Conservation (phyloP, 208 protist species). For the Wallacemonas sp. region DNA sequence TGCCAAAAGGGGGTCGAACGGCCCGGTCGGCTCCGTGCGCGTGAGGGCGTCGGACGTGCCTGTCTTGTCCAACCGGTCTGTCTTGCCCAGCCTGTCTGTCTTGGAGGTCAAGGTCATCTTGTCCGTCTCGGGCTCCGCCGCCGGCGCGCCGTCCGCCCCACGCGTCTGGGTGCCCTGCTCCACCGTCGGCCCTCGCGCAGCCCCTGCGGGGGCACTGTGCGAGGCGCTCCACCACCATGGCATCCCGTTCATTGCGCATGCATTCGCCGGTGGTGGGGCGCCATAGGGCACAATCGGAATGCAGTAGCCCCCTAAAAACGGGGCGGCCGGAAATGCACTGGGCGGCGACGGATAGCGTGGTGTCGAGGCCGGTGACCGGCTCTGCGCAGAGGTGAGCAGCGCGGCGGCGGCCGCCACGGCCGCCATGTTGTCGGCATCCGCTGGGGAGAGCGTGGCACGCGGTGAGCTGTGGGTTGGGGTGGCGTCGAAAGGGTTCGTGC, state of each 20-base stretch:
- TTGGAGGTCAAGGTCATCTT: too few species aligned
- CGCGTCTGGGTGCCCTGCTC: conserved; percentile 9
- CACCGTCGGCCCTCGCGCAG: background rate
- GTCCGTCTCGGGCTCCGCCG: background rate
- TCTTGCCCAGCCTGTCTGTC: too few species aligned
- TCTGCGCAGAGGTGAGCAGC: background rate
- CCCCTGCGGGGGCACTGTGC: background rate
- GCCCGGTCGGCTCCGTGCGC: too few species aligned
- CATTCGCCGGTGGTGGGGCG: too few species aligned
- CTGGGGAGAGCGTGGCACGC: background rate
- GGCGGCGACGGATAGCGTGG: too few species aligned
- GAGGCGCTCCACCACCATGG: too few species aligned
- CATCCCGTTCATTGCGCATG: too few species aligned
- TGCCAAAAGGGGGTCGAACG: conserved; percentile 6
- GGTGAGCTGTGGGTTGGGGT: background rate
- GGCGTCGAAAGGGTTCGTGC: background rate
- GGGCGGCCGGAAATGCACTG: too few species aligned
- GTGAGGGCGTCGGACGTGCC: too few species aligned
- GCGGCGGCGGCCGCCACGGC: conserved; percentile 16
- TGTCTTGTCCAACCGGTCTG: too few species aligned
- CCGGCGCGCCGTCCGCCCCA: background rate
- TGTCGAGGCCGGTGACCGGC: background rate
- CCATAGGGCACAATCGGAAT: conserved; percentile 15
- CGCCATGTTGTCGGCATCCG: too few species aligned
- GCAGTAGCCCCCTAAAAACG: conserved; percentile 4